These are phyloP conservation scores for Botrytis aclada DNA, from an alignment of 2,329 filamentous ascomycete species.

Conservation along the genomic window DNA sequence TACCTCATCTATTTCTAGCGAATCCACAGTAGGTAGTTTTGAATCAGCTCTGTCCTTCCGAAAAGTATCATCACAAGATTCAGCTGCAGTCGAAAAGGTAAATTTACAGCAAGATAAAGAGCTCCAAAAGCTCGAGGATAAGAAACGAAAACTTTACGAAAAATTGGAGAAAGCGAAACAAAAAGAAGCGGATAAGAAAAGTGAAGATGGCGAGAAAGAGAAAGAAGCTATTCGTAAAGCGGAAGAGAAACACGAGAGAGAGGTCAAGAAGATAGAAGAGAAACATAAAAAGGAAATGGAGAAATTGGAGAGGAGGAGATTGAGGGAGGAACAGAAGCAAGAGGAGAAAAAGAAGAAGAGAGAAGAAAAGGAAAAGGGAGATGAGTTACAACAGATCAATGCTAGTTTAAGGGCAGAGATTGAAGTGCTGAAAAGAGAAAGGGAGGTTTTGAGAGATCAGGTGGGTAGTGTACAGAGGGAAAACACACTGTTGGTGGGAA, in stretches of 20 bases:
- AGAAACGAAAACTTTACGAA: conserved; percentile 59
- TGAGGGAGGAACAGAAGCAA: conserved; percentile 59
- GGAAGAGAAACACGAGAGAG: conserved; percentile 60
- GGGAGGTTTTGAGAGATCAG: conserved; percentile 52
- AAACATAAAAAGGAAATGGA: conserved; percentile 62
- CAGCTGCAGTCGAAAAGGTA: conserved; percentile 35
- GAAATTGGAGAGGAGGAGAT: conserved; percentile 62
- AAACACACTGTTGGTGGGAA: conserved; percentile 57
- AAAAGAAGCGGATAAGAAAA: conserved; percentile 45
- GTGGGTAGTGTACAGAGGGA: conserved; percentile 57
- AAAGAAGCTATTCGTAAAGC: conserved; percentile 52
- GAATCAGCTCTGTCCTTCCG: conserved; percentile 43
- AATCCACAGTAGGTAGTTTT: conserved; percentile 49
- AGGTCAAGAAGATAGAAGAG: conserved; percentile 63
- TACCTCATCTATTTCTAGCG: conserved; percentile 39
- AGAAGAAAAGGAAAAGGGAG: conserved; percentile 52
- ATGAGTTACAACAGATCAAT: conserved; percentile 44
- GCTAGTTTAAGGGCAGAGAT: conserved; percentile 52
- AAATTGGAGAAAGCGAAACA: conserved; percentile 57
- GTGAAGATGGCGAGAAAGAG: conserved; percentile 50
- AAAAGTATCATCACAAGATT: conserved; percentile 42
- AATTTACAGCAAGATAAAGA: conserved; percentile 56
- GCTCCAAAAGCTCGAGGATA: conserved; percentile 59
- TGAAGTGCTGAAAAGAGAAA: conserved; percentile 53
- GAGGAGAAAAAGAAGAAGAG: conserved; percentile 51